These are phyloP conservation scores for Cyberlindnera mycetangii DNA, from an alignment of 805 yeast genomes.

Conservation along the genomic window DNA sequence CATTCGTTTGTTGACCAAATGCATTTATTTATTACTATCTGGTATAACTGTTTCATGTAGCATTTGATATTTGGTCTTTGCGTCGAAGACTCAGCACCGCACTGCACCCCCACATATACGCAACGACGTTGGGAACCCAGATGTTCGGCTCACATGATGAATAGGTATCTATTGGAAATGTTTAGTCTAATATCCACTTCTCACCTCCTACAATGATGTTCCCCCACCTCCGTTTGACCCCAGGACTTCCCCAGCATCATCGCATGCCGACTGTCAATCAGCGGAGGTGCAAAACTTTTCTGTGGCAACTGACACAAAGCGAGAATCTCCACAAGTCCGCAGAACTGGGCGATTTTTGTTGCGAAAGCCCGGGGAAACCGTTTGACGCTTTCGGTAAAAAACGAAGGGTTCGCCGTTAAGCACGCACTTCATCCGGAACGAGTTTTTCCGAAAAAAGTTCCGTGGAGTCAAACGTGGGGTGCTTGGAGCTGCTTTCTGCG, in stretches of 20 bases:
- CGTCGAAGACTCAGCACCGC: no score
- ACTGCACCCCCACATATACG: no score
- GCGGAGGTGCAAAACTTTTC: not conserved
- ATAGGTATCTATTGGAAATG: no score
- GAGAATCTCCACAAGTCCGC: not conserved
- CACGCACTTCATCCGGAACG: not conserved
- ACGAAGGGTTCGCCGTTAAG: constrained; percentile 4
- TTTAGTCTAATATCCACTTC: no score
- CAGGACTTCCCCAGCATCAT: not conserved
- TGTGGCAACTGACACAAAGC: not conserved
- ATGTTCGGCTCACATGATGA: no score
- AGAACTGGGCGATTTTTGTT: not conserved
- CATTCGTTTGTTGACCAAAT: not conserved
- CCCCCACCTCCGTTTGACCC: no score
- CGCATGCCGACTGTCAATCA: not conserved
- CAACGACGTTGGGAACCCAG: no score
- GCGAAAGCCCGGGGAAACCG: not conserved
- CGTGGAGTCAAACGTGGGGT: not conserved
- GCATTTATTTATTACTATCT: constrained; percentile 1
- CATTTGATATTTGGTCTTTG: no score
- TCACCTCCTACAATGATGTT: no score
- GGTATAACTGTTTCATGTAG: no score
- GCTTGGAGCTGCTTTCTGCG: no score
- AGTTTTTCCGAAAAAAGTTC: not conserved
- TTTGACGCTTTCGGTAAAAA: not conserved